Conservation (phyloP, 129 eudicot species). For the Pulicaria dysenterica region DNA sequence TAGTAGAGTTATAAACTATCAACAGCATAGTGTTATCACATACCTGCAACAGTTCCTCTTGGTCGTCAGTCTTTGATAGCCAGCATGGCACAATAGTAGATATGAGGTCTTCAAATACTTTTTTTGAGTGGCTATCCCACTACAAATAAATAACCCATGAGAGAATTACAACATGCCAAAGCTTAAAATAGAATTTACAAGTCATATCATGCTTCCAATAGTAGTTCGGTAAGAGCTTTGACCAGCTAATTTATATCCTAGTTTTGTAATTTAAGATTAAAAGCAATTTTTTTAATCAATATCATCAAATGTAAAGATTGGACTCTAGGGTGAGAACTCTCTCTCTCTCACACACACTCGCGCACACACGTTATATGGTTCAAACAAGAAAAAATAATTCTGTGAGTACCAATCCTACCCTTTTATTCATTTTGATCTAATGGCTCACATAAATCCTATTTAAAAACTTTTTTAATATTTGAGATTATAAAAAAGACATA, state of each 20-base stretch:
- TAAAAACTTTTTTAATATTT: too few species aligned
- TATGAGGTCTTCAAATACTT: slow-evolving; percentile 76
- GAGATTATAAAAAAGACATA: too few species aligned
- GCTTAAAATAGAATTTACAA: background rate
- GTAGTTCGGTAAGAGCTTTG: slow-evolving; percentile 3
- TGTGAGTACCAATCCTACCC: too few species aligned
- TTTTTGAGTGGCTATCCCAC: slow-evolving; percentile 75
- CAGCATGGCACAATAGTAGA: slow-evolving; percentile 85
- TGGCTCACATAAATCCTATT: too few species aligned
- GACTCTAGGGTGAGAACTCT: background rate
- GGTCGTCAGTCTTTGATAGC: slow-evolving; percentile 53
- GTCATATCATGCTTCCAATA: slow-evolving; percentile 10
- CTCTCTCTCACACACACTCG: background rate
- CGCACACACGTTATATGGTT: too few species aligned
- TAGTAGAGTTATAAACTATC: background rate
- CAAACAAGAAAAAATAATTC: too few species aligned
- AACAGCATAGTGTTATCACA: background rate
- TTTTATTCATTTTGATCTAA: too few species aligned
- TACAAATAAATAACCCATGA: slow-evolving; percentile 27
- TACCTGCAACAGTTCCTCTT: slow-evolving; percentile 73
- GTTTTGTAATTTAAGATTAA: slow-evolving; percentile 1
- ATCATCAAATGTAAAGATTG: slow-evolving; percentile 5
- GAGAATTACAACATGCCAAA: background rate
- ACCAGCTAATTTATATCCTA: slow-evolving; percentile 13
- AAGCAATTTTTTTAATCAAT: too few species aligned